Conservation (phyloP, 148 eudicot species). For the Nepenthes mirabilis region DNA sequence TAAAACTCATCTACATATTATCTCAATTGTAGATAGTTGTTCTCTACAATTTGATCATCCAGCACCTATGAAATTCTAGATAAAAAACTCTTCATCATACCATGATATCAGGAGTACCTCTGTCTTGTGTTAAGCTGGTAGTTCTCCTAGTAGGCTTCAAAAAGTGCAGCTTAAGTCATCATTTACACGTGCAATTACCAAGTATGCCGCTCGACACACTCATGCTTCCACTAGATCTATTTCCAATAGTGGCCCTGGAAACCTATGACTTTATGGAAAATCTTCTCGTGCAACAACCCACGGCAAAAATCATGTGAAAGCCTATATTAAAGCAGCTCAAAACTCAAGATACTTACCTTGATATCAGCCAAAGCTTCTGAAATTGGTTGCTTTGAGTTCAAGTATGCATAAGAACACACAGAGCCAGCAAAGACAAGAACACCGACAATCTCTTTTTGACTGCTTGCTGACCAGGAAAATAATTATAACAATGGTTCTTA, state of each 20-base stretch:
- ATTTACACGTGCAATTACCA: too few relatives aligned
- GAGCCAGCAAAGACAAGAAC: slow-evolving; percentile 54
- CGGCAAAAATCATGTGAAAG: not conserved
- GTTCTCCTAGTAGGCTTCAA: too few relatives aligned
- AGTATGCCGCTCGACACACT: too few relatives aligned
- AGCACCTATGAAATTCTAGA: too few relatives aligned
- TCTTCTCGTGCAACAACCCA: not conserved
- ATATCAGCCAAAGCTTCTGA: slow-evolving; percentile 89
- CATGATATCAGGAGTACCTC: too few relatives aligned
- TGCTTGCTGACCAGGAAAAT: slow-evolving; percentile 36
- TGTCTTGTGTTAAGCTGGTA: too few relatives aligned
- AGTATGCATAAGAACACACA: slow-evolving; percentile 72
- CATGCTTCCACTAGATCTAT: not conserved
- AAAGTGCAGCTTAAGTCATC: too few relatives aligned
- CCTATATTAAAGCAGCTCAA: not conserved
- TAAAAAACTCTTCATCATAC: too few relatives aligned
- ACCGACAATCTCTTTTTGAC: slow-evolving; percentile 66
- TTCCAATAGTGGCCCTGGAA: not conserved
- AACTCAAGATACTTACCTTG: slow-evolving; percentile 35
- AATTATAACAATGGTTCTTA: not conserved
- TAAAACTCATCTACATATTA: too few relatives aligned
- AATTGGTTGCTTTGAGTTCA: slow-evolving; percentile 68
- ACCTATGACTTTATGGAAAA: not conserved
- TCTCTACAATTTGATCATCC: too few relatives aligned
- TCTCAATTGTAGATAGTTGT: too few relatives aligned